These are phyloP conservation scores for Wickerhamiella allomyrinae DNA, from an alignment of 805 yeast species.

Conservation along the genomic window DNA sequence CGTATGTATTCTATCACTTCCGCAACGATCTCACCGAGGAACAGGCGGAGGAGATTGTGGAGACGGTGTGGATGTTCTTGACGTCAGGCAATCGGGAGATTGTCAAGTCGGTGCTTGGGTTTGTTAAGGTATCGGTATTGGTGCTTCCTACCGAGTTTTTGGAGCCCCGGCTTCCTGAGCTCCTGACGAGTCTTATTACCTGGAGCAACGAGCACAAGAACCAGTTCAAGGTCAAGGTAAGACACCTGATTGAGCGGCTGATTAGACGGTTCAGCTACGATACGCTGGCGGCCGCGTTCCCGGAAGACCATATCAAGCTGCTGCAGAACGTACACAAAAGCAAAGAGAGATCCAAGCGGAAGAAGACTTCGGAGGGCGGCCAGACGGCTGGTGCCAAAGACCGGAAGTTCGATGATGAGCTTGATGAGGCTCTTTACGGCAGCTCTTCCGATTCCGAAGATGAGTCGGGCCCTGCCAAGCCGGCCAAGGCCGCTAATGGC, in stretches of 20 bases:
- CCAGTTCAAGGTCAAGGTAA: slow-evolving; percentile 83
- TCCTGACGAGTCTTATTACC: slow-evolving; percentile 60
- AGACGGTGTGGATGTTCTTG: slow-evolving; percentile 78
- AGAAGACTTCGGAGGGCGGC: slow-evolving; percentile 30
- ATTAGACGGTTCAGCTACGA: slow-evolving; percentile 86
- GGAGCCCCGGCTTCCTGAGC: slow-evolving; percentile 45
- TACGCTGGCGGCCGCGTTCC: slow-evolving; percentile 65
- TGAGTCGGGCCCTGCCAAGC: slow-evolving; percentile 19
- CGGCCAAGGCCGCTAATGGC: neutral
- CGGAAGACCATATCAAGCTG: slow-evolving; percentile 77
- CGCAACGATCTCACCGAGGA: slow-evolving; percentile 46
- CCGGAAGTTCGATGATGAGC: slow-evolving; percentile 59
- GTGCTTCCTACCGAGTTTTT: slow-evolving; percentile 69
- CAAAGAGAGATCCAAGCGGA: slow-evolving; percentile 71
- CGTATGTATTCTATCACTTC: slow-evolving; percentile 79
- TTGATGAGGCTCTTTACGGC: slow-evolving; percentile 82
- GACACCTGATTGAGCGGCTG: slow-evolving; percentile 83
- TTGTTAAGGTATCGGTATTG: slow-evolving; percentile 76
- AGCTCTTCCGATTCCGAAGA: slow-evolving; percentile 45
- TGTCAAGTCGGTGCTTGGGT: slow-evolving; percentile 87
- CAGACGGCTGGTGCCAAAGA: slow-evolving; percentile 18
- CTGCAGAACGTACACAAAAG: slow-evolving; percentile 75
- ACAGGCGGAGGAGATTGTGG: slow-evolving; percentile 56
- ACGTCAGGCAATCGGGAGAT: slow-evolving; percentile 87
- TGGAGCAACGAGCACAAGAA: slow-evolving; percentile 97